Percentiles rank a stretch among this genome's conserved stretches.
These are phyloP conservation scores for Sporothrix curviconia DNA, from an alignment of 2,329 filamentous ascomycete genomes.

Conservation along the genomic window DNA sequence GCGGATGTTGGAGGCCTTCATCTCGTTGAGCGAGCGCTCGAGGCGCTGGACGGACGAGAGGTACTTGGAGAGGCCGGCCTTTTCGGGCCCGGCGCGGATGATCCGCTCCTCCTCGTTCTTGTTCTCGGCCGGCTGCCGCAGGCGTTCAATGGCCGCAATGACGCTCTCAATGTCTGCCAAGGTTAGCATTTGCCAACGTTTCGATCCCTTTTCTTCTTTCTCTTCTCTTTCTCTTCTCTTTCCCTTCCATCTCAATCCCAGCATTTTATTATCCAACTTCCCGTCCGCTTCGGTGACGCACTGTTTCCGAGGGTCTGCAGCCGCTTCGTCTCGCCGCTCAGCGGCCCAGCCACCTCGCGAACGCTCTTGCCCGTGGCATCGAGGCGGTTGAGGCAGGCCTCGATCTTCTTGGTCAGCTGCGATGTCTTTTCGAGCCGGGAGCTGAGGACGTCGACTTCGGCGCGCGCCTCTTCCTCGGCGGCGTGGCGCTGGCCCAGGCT, in stretches of 20 bases:
- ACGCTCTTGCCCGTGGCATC: constrained; percentile 87
- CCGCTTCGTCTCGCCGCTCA: constrained; percentile 85
- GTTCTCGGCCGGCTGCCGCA: constrained; percentile 86
- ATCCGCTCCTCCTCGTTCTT: constrained; percentile 88
- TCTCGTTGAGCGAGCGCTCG: constrained; percentile 73
- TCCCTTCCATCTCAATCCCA: too few species aligned
- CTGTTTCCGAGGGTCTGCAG: constrained; percentile 82
- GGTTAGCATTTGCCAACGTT: too few species aligned
- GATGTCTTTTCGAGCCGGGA: constrained; percentile 84
- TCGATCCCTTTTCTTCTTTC: too few species aligned
- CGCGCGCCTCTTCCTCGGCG: constrained; percentile 60
- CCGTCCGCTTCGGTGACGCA: too few species aligned
- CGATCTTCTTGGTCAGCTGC: constrained; percentile 89
- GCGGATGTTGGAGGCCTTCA: constrained; percentile 83
- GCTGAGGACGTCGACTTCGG: constrained; percentile 64
- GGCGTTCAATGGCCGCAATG: constrained; percentile 76
- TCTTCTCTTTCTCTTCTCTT: too few species aligned
- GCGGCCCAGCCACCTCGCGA: constrained; percentile 82
- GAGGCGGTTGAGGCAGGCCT: constrained; percentile 74
- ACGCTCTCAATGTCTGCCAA: constrained; percentile 72
- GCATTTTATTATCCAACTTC: too few species aligned
- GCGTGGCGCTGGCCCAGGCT: constrained; percentile 36
- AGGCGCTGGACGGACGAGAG: constrained; percentile 84
- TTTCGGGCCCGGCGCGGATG: constrained; percentile 79
- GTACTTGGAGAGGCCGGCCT: constrained; percentile 75